These are phyloP conservation scores for Tulasnella sp. DNA, from an alignment of 768 basidiomycete genomes.

Conservation along the genomic window DNA sequence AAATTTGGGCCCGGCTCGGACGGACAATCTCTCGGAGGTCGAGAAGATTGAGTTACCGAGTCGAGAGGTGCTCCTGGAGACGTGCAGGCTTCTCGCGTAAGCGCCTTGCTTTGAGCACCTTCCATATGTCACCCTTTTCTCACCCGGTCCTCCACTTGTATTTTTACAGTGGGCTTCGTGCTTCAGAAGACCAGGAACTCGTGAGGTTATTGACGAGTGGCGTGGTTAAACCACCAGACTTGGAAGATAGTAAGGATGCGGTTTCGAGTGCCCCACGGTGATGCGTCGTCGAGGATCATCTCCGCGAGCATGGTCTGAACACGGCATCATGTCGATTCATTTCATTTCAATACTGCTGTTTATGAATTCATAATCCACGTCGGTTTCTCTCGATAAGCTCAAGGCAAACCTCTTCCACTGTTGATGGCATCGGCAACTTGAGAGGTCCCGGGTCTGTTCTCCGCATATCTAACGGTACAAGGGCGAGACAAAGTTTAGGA, in stretches of 20 bases:
- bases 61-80: constrained; percentile 60
- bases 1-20: constrained; percentile 82
- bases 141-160: not conserved
- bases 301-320: not conserved
- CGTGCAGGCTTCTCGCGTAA: constrained; percentile 49
- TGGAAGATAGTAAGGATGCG: constrained; percentile 24
- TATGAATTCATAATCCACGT: not conserved
- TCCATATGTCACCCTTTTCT: constrained; percentile 7
- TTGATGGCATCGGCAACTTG: constrained; percentile 69
- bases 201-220: constrained; percentile 46
- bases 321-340: not conserved
- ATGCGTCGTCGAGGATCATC: not conserved
- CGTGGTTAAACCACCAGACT: constrained; percentile 39
- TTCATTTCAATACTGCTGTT: not conserved
- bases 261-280: not conserved
- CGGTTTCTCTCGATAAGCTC: constrained; percentile 21
- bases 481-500: not conserved
- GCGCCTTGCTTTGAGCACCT: constrained; percentile 23
- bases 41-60: constrained; percentile 71
- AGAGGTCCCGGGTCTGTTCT: constrained; percentile 66
- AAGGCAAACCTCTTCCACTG: constrained; percentile 49
- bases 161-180: constrained; percentile 35
- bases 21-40: constrained; percentile 48
- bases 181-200: constrained; percentile 35
- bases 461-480: constrained; percentile 46